phyloP scores from a whole-genome alignment of 192 early-diverging fungal genomes.

The Entophlyctis helioformis region DNA sequence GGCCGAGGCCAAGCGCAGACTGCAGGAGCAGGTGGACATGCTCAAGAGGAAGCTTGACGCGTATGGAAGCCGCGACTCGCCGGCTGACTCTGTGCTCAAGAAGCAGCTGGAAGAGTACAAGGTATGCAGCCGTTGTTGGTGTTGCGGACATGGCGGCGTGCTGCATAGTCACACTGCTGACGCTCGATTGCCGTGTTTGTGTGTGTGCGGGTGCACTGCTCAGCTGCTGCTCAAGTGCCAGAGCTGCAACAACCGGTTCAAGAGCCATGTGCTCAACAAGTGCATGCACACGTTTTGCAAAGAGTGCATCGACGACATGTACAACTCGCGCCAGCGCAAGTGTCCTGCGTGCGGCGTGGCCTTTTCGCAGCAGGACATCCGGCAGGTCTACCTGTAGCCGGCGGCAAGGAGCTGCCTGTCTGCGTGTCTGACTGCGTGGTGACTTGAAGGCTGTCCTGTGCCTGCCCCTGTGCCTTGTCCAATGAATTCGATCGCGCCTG shows the following conservation, averaged over 20 bases:
- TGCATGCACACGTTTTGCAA: slow-evolving; percentile 99
- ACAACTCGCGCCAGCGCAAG: slow-evolving; percentile 82
- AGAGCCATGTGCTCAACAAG: slow-evolving; percentile 62
- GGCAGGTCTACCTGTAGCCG: slow-evolving; percentile 71
- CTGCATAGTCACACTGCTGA: too few relatives aligned
- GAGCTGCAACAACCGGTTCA: slow-evolving; percentile 77
- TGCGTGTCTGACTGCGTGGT: too few relatives aligned
- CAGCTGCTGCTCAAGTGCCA: slow-evolving; percentile 83
- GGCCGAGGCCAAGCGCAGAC: slow-evolving; percentile 38
- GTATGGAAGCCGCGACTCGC: slow-evolving; percentile 36
- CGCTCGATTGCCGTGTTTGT: not conserved
- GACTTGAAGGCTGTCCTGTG: too few relatives aligned
- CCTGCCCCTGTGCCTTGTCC: too few relatives aligned
- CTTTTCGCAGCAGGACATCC: slow-evolving; percentile 73
- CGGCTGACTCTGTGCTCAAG: slow-evolving; percentile 45
- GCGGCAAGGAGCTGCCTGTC: too few relatives aligned
- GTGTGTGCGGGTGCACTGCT: not conserved
- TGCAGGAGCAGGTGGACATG: slow-evolving; percentile 44
- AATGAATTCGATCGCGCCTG: too few relatives aligned
- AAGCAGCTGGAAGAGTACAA: slow-evolving; percentile 37
- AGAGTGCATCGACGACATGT: slow-evolving; percentile 73
- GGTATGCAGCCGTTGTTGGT: too few relatives aligned
- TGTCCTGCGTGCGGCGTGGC: slow-evolving; percentile 82
- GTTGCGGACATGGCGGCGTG: too few relatives aligned
- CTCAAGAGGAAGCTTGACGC: slow-evolving; percentile 53